Base-by-base conservation (phyloP, 495 filamentous ascomycete species). In the Aspergillus cristatus region DNA sequence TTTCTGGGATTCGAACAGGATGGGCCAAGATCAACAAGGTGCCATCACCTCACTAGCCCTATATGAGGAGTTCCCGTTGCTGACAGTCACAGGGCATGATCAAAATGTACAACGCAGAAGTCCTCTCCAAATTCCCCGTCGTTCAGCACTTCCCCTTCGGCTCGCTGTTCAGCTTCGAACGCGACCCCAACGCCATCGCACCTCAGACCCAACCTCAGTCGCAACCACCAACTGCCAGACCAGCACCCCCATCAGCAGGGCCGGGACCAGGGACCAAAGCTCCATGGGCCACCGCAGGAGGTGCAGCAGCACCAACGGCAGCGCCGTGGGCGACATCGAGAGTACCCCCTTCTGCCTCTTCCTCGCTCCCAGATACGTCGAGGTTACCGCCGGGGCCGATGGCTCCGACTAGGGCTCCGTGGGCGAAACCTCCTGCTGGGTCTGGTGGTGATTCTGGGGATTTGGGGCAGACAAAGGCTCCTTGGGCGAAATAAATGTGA, bases 1-100 rank as follows among this genome's bases (percentile, higher is more conserved):
- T 99, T 22, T 90, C 83, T 3, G 91, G 91, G 13, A 78, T 99
- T 40, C 76, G 71, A 40, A 74, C 82, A 37, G 93, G 91, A 22
- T 99, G 91, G 91, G 91, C 80, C 17, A 99, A 99, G 65, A 94
- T 99, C 45, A 97, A 97, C 58, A 97, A 96, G 74, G 83, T 83
- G 54, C 54, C n/a, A n/a, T 28, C 20, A 40, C 28, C 15, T 13
- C 8, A 25, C 7, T 40, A 16, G 15, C 15, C 12, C 7, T 14
- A 5, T 7, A 4, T 16, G 29, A n/a, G 25, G 32, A 14, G 18
- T 38, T 13, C 14, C 28, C 7, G 24, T 29, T 41, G 20, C 42
- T 52, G 29, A 39, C 20, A 30, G 3, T n/a, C 25, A 16, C 3
- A 77, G 73, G 79, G 79, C 11, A 82, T 83, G 79, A 55, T 83